Base-by-base conservation (phyloP, 2,329 filamentous ascomycete genomes). In the Aureobasidium musti region DNA sequence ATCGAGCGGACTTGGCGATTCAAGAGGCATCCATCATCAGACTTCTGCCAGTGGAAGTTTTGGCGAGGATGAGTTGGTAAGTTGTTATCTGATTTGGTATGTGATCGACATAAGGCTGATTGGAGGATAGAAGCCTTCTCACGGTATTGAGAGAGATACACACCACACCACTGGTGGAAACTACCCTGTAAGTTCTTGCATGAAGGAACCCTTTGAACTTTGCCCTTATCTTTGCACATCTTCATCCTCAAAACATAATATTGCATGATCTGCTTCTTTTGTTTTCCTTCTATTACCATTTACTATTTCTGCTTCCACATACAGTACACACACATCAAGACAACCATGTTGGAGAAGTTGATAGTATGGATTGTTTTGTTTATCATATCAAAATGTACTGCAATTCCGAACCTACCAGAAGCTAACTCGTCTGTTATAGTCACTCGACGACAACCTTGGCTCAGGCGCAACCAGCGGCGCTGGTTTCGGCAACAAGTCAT, bases 401-500 rank as follows among this genome's bases (percentile, higher is more conserved):
- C 37, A 39, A 39, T 17, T 7, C 26, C 49, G 21, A 14, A 50
- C 47, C 52, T 33, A 45, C 4, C n/a, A 11, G 45, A 50, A 59
- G 57, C 69, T 49, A 69, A 71, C 53, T 70, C 43, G 71, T 68
- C 19, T 54, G n/a, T 17, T n/a, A 52, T 28, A 60, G 56, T 60
- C 61, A 21, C 68, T 67, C 53, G 60, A 45, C 5, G 30, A 39
- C 60, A 41, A 53, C 28, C 64, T 72, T 59, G 70, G 57, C 43
- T 61, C 69, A 66, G 67, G 63, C 56, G 66, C 70, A 47, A 67
- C 69, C 10, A 47, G 68, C 71, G 77, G 70, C 63, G 67, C 68
- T 6, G 65, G 65, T 21, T 43, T 19, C 47, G 33, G 41, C 57
- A 79, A 78, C 70, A 79, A 79, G 68, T 71, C 50, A 13, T 21